Evolutionary conservation across 192 early-diverging fungal species (phyloP), one percentile per base, ranked within the genome.

Genomic region (Mortierella hygrophila): DNA sequence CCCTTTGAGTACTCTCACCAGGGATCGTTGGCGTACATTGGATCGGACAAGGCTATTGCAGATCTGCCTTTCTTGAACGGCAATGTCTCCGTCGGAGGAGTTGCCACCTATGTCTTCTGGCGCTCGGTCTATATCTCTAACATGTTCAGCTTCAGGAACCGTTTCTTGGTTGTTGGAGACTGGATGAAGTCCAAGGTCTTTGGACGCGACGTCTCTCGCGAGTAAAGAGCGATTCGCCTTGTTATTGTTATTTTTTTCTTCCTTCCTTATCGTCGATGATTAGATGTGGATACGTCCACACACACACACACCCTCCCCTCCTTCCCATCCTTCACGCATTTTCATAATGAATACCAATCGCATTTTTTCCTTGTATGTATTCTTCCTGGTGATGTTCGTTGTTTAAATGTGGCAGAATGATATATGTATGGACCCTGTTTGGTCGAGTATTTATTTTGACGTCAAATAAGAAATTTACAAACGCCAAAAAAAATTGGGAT

Each of bases 41-140:
- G 97, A 15, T 92, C 93, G n/a, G 98, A 99, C 79, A 94, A 95
- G 89, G 98, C 97, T 49, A 97, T 99, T 89, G 97, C 97, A 6
- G 97, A 99, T 76, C 82, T 99, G n/a, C 97, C 97, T 21, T 90
- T 95, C 82, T 88, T 92, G 83, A 91, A 91, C 88, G 90, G 90
- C 70, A 94, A 93, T 76, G 88, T 94, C 26, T 90, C 93, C 1
- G 89, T 93, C 6, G 92, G 93, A 75, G 93, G 93, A 70, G 88
- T 95, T 55, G 91, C 94, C 41, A 94, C 94, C 13, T 96, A 92
- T 86, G 91, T 94, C 81, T 95, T 95, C 92, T 95, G 94, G 95
- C 91, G 94, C 79, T 94, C 93, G 8, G 94, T 93, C 13, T 95
- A 94, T 79, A 78, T 95, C 41, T 93, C 90, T 80, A 94, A 95